These are phyloP conservation scores for Dendrothele bispora DNA, from an alignment of 768 basidiomycete species.

Conservation along the genomic window DNA sequence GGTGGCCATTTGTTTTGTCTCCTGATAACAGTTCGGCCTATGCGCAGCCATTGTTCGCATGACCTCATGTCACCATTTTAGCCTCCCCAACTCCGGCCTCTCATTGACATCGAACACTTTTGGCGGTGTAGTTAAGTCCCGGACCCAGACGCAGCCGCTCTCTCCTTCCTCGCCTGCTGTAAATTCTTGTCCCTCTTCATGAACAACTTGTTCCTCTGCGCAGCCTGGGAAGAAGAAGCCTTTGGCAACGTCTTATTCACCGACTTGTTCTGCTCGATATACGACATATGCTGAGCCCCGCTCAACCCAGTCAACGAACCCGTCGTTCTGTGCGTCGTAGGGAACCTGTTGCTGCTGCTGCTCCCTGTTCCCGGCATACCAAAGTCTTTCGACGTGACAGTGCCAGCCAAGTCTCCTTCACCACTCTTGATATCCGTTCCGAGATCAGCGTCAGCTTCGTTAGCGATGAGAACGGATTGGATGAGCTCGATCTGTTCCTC, in stretches of 20 bases:
- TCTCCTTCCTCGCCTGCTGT: conserved; percentile 50
- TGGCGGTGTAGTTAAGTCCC: too few relatives aligned
- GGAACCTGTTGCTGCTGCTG: conserved; percentile 64
- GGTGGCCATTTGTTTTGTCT: too few relatives aligned
- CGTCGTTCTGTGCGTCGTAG: conserved; percentile 71
- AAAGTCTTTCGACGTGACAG: conserved; percentile 85
- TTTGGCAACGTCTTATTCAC: conserved; percentile 77
- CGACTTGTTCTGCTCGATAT: conserved; percentile 89
- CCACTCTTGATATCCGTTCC: conserved; percentile 80
- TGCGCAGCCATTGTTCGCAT: too few relatives aligned
- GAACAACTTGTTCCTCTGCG: conserved; percentile 76
- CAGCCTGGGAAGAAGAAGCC: conserved; percentile 28
- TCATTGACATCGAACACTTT: too few relatives aligned
- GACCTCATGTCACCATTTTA: too few relatives aligned
- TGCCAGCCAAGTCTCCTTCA: conserved; percentile 85
- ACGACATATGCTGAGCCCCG: conserved; percentile 91
- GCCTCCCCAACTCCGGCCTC: too few relatives aligned
- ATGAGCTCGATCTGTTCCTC: conserved; percentile 96
- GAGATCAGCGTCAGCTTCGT: conserved; percentile 87
- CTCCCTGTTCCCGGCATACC: too few relatives aligned
- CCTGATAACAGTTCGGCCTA: too few relatives aligned
- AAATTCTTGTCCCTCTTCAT: conserved; percentile 80
- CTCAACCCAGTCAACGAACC: conserved; percentile 83
- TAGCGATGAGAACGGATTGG: conserved; percentile 88
- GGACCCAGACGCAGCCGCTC: background rate